Evolutionary conservation across 1,139 yeast species (phyloP), one percentile per base, ranked within the genome.

Genomic region (Magnusiomyces tetraspermus): DNA sequence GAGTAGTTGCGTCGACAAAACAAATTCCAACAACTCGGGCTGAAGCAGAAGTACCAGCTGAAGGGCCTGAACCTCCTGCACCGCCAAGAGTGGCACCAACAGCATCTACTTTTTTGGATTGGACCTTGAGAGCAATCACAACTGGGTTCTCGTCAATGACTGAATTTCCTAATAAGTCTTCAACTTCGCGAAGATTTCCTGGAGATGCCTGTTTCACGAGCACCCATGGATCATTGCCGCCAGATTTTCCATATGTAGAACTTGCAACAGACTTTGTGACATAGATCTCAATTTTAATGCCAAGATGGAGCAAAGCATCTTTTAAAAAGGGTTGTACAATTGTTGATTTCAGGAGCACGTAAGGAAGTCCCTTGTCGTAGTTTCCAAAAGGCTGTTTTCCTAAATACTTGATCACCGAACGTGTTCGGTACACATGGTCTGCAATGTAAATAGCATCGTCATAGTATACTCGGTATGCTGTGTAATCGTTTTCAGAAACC

Each of bases 101-200:
- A 2, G 48, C n/a, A 13, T 42, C 45, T 15, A 42, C 28, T 24
- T 42, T 42, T 48, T 71, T 68, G 13, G 72, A 69, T 47, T 55
- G 52, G 2, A 83, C 67, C 61, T 85, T 86, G 50, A 90, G 69
- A 3, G 92, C 83, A 2, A 90, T 86, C 53, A 90, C 80, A 22
- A 88, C 80, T 0, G 96, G 87, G 15, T 80, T 72, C 28, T 78
- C 70, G 46, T 76, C 78, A 31, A 76, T 61, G 3, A 41, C 45
- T 10, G 71, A 60, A 3, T 62, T 76, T 1, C 85, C 78, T 58
- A 86, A 74, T 68, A 87, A 71, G 38, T 83, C 88, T 57, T 87
- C 96, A 48, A 92, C 80, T 49, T 81, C 86, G 53, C 83, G 87
- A 51, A 89, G 72, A 66, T 92, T 90, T 3, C 98, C 98, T 0